Evolutionary conservation across 2,329 filamentous ascomycete species (phyloP).

Genomic region (Diaporthe sp.): DNA sequence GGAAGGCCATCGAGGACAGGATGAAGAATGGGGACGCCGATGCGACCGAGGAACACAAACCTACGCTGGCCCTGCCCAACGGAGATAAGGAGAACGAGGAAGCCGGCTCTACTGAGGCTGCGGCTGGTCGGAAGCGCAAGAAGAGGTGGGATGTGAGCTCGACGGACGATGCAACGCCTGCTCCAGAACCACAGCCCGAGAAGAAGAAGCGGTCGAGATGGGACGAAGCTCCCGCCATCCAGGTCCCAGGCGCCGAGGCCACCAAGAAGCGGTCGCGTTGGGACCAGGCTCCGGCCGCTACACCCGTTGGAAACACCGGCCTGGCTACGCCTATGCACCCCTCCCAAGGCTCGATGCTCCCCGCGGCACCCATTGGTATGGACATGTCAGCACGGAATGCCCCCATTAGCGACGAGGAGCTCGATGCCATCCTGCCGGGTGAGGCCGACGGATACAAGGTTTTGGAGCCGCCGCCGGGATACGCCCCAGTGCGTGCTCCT

Average conservation of each 20-base stretch:
- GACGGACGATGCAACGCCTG: slow-evolving; percentile 65
- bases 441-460: slow-evolving; percentile 94
- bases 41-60: slow-evolving; percentile 73
- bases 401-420: slow-evolving; percentile 91
- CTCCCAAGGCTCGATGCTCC: slow-evolving; percentile 69
- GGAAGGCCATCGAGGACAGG: slow-evolving; percentile 83
- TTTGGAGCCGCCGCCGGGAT: slow-evolving; percentile 90
- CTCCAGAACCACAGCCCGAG: slow-evolving; percentile 62
- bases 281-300: slow-evolving; percentile 90
- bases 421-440: slow-evolving; percentile 89
- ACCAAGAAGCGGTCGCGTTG: slow-evolving; percentile 87
- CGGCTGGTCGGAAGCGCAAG: slow-evolving; percentile 84
- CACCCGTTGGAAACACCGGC: slow-evolving; percentile 80
- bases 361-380: slow-evolving; percentile 78
- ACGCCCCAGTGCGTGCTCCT: slow-evolving; percentile 84
- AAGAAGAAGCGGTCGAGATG: slow-evolving; percentile 86
- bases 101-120: slow-evolving; percentile 74
- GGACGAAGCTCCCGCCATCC: slow-evolving; percentile 82
- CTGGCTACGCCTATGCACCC: slow-evolving; percentile 84
- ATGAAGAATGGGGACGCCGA: slow-evolving; percentile 67
- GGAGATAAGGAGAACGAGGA: slow-evolving; percentile 82
- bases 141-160: slow-evolving; percentile 91
- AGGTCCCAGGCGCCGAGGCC: slow-evolving; percentile 68
- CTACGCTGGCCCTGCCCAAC: slow-evolving; percentile 80
- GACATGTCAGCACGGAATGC: slow-evolving; percentile 86